Conservation (phyloP, 2,329 filamentous ascomycete genomes). For the Lomentospora prolificans region DNA sequence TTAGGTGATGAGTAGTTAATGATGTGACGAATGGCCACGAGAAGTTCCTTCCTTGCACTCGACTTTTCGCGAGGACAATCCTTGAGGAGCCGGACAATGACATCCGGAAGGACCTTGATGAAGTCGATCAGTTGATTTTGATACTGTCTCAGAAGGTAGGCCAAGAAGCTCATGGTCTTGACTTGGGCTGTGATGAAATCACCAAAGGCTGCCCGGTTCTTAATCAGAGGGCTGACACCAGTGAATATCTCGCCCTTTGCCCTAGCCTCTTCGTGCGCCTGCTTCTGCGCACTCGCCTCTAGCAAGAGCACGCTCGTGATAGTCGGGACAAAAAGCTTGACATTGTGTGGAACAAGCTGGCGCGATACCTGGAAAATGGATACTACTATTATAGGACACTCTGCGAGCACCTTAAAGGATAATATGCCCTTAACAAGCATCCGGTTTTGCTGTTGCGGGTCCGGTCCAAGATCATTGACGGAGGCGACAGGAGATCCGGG, state of each 20-base stretch:
- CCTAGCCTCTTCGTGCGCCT: conserved; percentile 78
- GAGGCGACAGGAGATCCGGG: conserved; percentile 84
- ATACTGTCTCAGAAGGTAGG: conserved; percentile 83
- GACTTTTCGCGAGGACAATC: conserved; percentile 95
- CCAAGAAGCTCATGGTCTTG: conserved; percentile 98
- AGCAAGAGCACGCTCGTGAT: conserved; percentile 85
- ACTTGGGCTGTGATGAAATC: conserved; percentile 98
- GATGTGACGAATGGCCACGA: conserved; percentile 95
- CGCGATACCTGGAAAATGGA: conserved; percentile 95
- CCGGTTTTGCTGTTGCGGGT: conserved; percentile 70
- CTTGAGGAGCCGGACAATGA: conserved; percentile 82
- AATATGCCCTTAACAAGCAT: conserved; percentile 89
- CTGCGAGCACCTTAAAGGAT: conserved; percentile 95
- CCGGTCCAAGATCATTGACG: conserved; percentile 68
- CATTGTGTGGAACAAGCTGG: conserved; percentile 67
- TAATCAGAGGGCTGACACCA: conserved; percentile 86
- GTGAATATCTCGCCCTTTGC: conserved; percentile 76
- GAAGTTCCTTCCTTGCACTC: conserved; percentile 80
- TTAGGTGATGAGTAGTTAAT: conserved; percentile 98
- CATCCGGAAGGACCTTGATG: conserved; percentile 70
- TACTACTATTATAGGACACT: conserved; percentile 97
- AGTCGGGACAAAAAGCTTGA: conserved; percentile 83
- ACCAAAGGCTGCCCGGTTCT: conserved; percentile 86
- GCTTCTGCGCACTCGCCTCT: conserved; percentile 87
- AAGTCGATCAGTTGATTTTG: conserved; percentile 83